Evolutionary conservation across 139 green algal species (phyloP).

Genomic region (Picocystis salinarum): DNA sequence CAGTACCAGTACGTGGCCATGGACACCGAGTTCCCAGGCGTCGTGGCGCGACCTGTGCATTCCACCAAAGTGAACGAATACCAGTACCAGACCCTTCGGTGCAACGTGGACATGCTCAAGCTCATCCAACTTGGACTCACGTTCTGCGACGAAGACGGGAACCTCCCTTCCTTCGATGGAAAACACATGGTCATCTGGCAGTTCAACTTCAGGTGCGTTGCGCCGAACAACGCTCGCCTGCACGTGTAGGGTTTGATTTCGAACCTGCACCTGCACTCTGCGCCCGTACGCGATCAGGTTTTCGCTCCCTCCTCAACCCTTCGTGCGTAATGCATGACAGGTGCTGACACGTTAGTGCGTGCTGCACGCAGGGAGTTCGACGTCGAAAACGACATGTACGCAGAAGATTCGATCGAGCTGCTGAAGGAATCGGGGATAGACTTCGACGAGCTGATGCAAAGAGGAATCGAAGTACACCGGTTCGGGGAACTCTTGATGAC

Average conservation of each 20-base stretch:
- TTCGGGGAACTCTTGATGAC: constrained; percentile 96
- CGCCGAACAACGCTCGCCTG: no score
- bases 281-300: no score
- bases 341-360: no score
- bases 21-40: constrained; percentile 95
- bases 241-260: no score
- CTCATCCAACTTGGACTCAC: constrained; percentile 97
- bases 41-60: constrained; percentile 75
- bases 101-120: constrained; percentile 99
- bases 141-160: constrained; percentile 76
- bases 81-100: constrained; percentile 75
- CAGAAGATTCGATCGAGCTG: constrained; percentile 90
- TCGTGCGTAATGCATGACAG: no score
- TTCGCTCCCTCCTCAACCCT: no score
- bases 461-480: constrained; percentile 69
- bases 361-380: constrained; percentile 77
- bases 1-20: constrained; percentile 87
- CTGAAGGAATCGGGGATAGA: constrained; percentile 90
- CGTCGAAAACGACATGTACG: constrained; percentile 85
- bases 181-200: constrained; percentile 89
- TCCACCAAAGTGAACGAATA: constrained; percentile 93
- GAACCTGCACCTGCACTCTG: no score
- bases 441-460: constrained; percentile 65
- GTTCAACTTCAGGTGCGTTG: constrained; percentile 89
- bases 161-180: constrained; percentile 54